phyloP scores from a whole-genome alignment of 768 basidiomycete species.

The Lentinula detonsa region DNA sequence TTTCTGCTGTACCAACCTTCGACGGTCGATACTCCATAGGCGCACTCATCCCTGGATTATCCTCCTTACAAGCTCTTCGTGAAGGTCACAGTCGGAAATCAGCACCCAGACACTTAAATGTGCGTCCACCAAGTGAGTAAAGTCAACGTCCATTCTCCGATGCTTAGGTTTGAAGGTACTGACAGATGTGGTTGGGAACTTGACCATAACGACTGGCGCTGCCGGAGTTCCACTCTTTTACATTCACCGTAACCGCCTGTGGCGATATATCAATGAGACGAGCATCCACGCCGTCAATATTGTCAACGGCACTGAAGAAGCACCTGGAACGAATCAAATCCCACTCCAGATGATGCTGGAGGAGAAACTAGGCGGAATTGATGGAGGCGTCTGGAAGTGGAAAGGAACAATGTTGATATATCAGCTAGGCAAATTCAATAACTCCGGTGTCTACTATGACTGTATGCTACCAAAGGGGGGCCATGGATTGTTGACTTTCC shows the following conservation, averaged over 20 bases:
- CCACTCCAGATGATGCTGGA: constrained; percentile 44
- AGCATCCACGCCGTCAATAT: constrained; percentile 50
- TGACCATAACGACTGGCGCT: constrained; percentile 35
- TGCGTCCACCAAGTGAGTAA: constrained; percentile 25
- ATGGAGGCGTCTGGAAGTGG: constrained; percentile 24
- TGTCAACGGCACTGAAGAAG: constrained; percentile 36
- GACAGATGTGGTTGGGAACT: constrained; percentile 41
- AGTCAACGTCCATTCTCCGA: not conserved
- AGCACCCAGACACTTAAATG: constrained; percentile 23
- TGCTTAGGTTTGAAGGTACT: not conserved
- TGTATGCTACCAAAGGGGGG: constrained; percentile 31
- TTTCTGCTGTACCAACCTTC: constrained; percentile 35
- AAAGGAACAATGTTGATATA: constrained; percentile 45
- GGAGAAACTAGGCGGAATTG: not conserved
- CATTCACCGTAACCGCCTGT: constrained; percentile 44
- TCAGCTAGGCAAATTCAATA: constrained; percentile 35
- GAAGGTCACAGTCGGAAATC: constrained; percentile 10
- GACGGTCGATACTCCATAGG: constrained; percentile 33
- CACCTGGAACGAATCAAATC: constrained; percentile 22
- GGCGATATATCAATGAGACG: constrained; percentile 49
- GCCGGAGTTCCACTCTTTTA: constrained; percentile 45
- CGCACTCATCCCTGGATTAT: constrained; percentile 35
- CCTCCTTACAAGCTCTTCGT: constrained; percentile 21
- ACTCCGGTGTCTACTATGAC: constrained; percentile 39
- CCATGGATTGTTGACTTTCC: constrained; percentile 43